Evolutionary conservation across 2,329 filamentous ascomycete genomes (phyloP), one percentile per base, ranked within the genome.

Genomic region (Metarhizium album): DNA sequence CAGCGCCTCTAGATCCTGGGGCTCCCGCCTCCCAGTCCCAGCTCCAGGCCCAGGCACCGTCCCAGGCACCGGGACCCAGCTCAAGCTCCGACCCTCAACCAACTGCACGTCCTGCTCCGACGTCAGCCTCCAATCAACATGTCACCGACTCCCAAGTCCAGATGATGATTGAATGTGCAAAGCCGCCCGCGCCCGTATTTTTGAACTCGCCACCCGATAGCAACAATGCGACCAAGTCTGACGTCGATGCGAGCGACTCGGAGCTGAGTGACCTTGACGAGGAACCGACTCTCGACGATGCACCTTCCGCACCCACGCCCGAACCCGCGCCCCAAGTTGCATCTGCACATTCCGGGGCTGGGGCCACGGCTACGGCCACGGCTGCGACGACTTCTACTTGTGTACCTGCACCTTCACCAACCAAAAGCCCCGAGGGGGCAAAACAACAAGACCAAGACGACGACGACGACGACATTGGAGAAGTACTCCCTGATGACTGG

Each of bases 401-500:
- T 48, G 27, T 48, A 58, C 65, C 48, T 60, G 64, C 50, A 52
- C 51, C 47, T 38, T 56, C 61, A 42, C 49, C 58, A 31, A 53
- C 58, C 35, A 57, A 59, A 8, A 54, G 62, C 20, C 54, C 50
- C 20, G 52, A 56, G 27, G 55, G 52, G 5, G 24, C 64, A 42
- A 57, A 60, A n/a, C n/a, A n/a, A n/a, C n/a, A n/a, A n/a, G n/a
- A n/a, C n/a, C n/a, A n/a, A 37, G 62, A 61, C 9, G 63, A 67
- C 14, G 57, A 74, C 40, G 72, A 76, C 50, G 78, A 80, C 45
- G 84, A 89, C 59, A 83, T 87, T 59, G 86, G 86, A 58, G 87
- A 93, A 49, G 78, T 95, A 50, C 74, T 83, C 45, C 91, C 91
- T 1, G 88, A 90, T 64, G 84, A 95, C 67, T 96, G 88, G 74